Evolutionary conservation across 2,329 filamentous ascomycete species (phyloP).

Genomic region (Verruconis gallopava): DNA sequence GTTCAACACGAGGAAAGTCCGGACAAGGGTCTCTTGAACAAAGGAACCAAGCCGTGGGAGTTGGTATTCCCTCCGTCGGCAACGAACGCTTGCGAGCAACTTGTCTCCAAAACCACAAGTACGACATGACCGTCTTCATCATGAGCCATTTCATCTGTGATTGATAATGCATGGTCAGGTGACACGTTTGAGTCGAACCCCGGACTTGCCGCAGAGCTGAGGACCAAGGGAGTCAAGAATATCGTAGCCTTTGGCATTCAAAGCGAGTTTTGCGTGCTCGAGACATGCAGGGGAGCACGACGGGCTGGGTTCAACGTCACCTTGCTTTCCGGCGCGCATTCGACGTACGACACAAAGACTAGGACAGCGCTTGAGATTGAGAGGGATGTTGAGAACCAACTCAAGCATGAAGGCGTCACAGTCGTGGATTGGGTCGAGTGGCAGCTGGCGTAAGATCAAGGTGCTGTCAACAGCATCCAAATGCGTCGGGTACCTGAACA

Average conservation of each 20-base stretch:
- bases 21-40: conserved; percentile 4
- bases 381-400: conserved; percentile 7
- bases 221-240: neutral
- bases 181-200: conserved; percentile 10
- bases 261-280: conserved; percentile 8
- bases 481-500: too few species aligned
- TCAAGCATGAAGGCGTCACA: neutral
- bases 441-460: too few species aligned
- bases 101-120: conserved; percentile 6
- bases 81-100: conserved; percentile 2
- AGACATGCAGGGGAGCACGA: conserved; percentile 2
- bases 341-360: conserved; percentile 6
- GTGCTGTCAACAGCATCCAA: too few species aligned
- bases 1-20: conserved; percentile 10
- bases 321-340: conserved; percentile 7
- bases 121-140: too few species aligned
- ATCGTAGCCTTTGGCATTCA: conserved; percentile 9
- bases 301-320: conserved; percentile 6
- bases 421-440: conserved; percentile 4
- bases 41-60: conserved; percentile 8
- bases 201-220: conserved; percentile 5
- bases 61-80: conserved; percentile 7
- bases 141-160: neutral
- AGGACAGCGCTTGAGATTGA: conserved; percentile 8
- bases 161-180: neutral